Evolutionary conservation across 176 grass and related monocot species (phyloP), one percentile per base, ranked within the genome.

Genomic region (Bothriochloa decipiens): DNA sequence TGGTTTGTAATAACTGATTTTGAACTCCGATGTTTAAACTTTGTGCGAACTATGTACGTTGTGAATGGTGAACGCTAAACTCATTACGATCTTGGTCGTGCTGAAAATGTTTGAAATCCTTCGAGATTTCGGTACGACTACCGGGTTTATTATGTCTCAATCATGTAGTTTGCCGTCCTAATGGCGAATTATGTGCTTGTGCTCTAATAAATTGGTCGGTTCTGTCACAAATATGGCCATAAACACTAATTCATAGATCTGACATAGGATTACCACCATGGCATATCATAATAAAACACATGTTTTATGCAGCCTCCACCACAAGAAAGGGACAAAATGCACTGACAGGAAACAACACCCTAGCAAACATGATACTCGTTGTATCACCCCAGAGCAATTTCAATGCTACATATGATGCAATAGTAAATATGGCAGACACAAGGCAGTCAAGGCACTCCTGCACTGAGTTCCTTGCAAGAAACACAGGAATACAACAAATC

Each of bases 401-500:
- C 27, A 40, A 43, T 64, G 57, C 3, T 26, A 42, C n/a, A 13
- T 62, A 41, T 77, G 55, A 42, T n/a, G 36, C 37, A 65, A 45
- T 78, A 61, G 58, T 65, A 43, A 74, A 28, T 65, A 82, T 39
- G 47, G 47, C 6, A 50, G n/a, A n/a, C n/a, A n/a, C n/a, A n/a
- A n/a, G n/a, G n/a, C n/a, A n/a, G n/a, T n/a, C n/a, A n/a, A n/a
- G n/a, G n/a, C n/a, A n/a, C n/a, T 40, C 18, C 3, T 40, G 29
- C 46, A 42, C 12, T 16, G n/a, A 29, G n/a, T 71, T 72, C 14
- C 17, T 72, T 23, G 17, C 37, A 60, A 74, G 37, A 29, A 46
- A 64, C 3, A 15, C 16, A 33, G 11, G 69, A 62, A 23, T 41
- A 7, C 20, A 74, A 74, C 80, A 62, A 29, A 42, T 8, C 11